phyloP scores from a whole-genome alignment of 73 alveolate genomes.

The Blepharisma stoltei region DNA sequence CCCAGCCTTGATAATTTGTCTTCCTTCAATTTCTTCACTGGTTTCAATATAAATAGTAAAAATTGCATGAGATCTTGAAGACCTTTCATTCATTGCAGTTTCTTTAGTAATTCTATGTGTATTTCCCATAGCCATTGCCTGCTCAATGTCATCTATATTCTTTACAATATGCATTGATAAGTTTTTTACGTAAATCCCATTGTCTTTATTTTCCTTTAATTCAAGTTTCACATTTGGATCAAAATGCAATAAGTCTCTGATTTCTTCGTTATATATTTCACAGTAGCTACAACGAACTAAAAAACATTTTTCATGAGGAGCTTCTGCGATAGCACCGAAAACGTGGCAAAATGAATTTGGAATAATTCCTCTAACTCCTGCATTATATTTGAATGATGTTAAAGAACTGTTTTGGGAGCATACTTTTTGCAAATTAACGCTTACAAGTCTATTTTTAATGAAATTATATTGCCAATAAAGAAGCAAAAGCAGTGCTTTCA shows the following conservation, averaged over 20 bases:
- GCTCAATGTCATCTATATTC: constrained; percentile 74
- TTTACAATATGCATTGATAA: constrained; percentile 79
- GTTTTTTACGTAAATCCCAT: constrained; percentile 79
- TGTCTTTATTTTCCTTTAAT: constrained; percentile 86
- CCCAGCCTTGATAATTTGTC: constrained; percentile 66
- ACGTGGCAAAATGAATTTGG: constrained; percentile 92
- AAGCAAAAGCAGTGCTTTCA: too few species aligned
- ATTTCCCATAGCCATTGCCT: constrained; percentile 79
- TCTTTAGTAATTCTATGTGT: constrained; percentile 85
- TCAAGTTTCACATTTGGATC: constrained; percentile 62
- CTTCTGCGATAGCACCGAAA: constrained; percentile 80
- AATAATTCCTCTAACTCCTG: constrained; percentile 92
- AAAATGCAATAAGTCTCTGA: constrained; percentile 82
- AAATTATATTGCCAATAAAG: too few species aligned
- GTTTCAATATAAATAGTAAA: constrained; percentile 91
- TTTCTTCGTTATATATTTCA: constrained; percentile 96
- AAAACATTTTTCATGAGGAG: constrained; percentile 68
- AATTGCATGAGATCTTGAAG: constrained; percentile 93
- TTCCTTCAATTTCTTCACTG: constrained; percentile 77
- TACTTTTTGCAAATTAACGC: too few species aligned
- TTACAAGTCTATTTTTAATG: too few species aligned
- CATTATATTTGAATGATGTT: too few species aligned
- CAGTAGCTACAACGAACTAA: constrained; percentile 90
- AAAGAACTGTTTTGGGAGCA: too few species aligned
- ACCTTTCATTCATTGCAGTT: constrained; percentile 91